phyloP scores from a whole-genome alignment of 306 rosid species.

The Prunus mongolica region DNA sequence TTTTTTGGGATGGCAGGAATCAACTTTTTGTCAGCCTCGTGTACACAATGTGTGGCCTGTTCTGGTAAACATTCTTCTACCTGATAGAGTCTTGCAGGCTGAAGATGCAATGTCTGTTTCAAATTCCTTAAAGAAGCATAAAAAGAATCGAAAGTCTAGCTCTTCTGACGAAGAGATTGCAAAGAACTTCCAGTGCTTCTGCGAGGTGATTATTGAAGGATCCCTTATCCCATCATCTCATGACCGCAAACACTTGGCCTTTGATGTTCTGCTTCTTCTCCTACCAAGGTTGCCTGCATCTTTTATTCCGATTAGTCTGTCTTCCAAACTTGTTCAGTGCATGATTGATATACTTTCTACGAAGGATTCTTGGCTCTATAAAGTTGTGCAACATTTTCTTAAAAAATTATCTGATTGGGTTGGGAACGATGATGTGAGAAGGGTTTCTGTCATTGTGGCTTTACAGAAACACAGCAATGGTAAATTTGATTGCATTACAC shows the following conservation, averaged over 20 bases:
- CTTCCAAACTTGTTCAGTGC: slow-evolving; percentile 86
- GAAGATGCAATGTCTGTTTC: slow-evolving; percentile 66
- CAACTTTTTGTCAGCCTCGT: slow-evolving; percentile 94
- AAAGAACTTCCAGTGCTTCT: slow-evolving; percentile 55
- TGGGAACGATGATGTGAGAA: slow-evolving; percentile 69
- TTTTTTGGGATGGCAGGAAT: slow-evolving; percentile 60
- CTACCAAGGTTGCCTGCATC: slow-evolving; percentile 78
- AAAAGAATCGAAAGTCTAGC: slow-evolving; percentile 69
- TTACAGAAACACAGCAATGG: slow-evolving; percentile 92
- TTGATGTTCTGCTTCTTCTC: slow-evolving; percentile 72
- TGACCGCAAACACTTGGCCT: slow-evolving; percentile 91
- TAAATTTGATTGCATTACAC: slow-evolving; percentile 65
- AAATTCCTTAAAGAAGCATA: slow-evolving; percentile 75
- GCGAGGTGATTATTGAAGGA: slow-evolving; percentile 79
- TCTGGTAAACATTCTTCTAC: slow-evolving; percentile 64
- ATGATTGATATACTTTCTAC: slow-evolving; percentile 77
- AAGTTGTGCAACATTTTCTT: slow-evolving; percentile 73
- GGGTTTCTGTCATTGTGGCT: slow-evolving; percentile 81
- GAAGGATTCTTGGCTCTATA: slow-evolving; percentile 77
- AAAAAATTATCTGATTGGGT: slow-evolving; percentile 72
- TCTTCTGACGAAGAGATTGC: slow-evolving; percentile 80
- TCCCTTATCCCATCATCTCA: slow-evolving; percentile 91
- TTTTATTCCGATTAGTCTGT: slow-evolving; percentile 56
- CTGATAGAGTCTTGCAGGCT: slow-evolving; percentile 56
- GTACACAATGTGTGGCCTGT: slow-evolving; percentile 87